Base-by-base conservation (phyloP, 2,329 filamentous ascomycete species). In the Rachicladosporium sp. region DNA sequence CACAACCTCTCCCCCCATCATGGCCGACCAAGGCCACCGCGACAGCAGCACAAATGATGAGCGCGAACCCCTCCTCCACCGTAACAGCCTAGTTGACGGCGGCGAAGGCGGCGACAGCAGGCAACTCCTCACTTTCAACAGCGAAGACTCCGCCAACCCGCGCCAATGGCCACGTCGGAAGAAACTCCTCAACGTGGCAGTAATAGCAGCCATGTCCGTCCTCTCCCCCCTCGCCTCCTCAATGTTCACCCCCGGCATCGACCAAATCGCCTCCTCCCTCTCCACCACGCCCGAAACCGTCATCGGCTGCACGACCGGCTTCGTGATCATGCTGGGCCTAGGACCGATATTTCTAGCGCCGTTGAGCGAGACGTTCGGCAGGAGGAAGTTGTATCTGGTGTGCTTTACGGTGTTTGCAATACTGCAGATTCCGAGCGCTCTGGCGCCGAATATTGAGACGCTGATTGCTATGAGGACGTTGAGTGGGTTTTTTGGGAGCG, bases 231-330 rank as follows among this genome's bases (percentile, higher is more conserved):
- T 70, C 12, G 66, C 66, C 1, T 65, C 60, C 12, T 66, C 62
- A 31, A 70, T 71, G 66, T 71, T 71, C 52, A 70, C 67, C 1
- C 68, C 68, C 0, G 68, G 67, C 1, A 70, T 71, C 38, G 51
- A 57, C 7, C 63, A 71, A 41, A 71, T 71, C 33, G 68, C 68
- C 2, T 52, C 64, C 34, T 63, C 65, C 21, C 56, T 72, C 11
- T 41, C 64, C 32, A 67, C 65, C 1, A 53, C 52, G 4, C 52
- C 55, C 2, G 57, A 62, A 9, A 55, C 53, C 7, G 66, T 71
- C 13, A 67, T 71, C 32, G 66, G 60, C 4, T 66, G 67, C 12
- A 70, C 67, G 4, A 71, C 68, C 1, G 66, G 65, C 8, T 71
- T 69, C 41, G 65, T 71, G 4, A 58, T 71, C 34, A 65, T 67